Base-by-base conservation (phyloP, 1,139 yeast species). In the Kodamaea suecica region DNA sequence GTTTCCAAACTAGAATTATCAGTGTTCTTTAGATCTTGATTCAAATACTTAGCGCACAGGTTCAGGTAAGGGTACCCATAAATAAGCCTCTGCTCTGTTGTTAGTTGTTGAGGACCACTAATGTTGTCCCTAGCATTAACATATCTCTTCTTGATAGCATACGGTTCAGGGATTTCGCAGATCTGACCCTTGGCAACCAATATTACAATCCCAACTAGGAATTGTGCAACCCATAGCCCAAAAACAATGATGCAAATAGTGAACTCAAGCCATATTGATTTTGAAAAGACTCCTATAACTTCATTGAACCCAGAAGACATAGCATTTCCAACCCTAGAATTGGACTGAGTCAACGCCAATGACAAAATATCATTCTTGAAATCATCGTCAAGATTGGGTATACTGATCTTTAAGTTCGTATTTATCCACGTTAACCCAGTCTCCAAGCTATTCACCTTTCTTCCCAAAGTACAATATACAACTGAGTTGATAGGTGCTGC, bases 361-460 rank as follows among this genome's bases (percentile, higher is more conserved):
- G 28, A 27, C 6, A 12, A 27, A 9, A 40, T 19, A 12, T 40
- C 29, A 3, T 28, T 13, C n/a, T 35, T 32, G 4, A 41, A 16
- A 9, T 27, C 20, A 4, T 24, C 27, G 12, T 31, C 35, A 5
- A 46, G 32, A 1, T 11, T 49, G 0, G 97, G 96, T 1, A 90
- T 52, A 0, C 62, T 44, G 2, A 90, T 61, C 11, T 75, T 65
- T 3, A 90, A 70, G 44, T 84, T 69, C 23, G 79, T 64, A 47
- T 83, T 70, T 2, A 90, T 62, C 97, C 97, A 92, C 1, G 80
- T 72, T 35, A 90, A 57, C 0, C 95, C 97, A 16, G 70, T 53
- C 45, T 84, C 84, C 1, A 88, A 63, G 23, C 71, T 68, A 3
- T 68, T 66, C 5, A 90, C 55, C 52, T 90, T 92, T 36, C 81